Base-by-base conservation (phyloP, 805 yeast genomes). In the Candida sonorensis region DNA sequence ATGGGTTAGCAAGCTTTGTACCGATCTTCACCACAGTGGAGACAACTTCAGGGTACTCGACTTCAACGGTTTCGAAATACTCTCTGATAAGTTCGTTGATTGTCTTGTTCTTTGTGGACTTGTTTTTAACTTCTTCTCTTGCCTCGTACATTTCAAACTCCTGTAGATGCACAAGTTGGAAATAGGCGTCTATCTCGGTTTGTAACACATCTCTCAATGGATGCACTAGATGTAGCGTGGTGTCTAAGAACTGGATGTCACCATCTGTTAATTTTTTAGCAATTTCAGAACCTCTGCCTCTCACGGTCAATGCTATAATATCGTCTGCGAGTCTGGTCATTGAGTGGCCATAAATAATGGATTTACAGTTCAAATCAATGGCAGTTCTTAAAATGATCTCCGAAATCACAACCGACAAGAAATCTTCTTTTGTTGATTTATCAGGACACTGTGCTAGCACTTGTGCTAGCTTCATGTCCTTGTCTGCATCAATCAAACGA, bases 11-110 rank as follows among this genome's bases (percentile, higher is more conserved):
- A 27, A 88, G 58, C 52, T 90, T 87, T 29, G 78, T 78, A 5
- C 92, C 95, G 0, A 95, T 87, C 43, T 84, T 79, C 10, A 87
- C 87, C 14, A 90, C 97, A 0, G 97, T 88, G 0, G 96, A 81
- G 3, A 88, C 87, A 2, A 90, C 83, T 35, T 90, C 84, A 0
- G 95, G 87, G 50, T 87, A 87, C 11, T 77, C 87, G 5, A 67
- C 67, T 48, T 85, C 95, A 16, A 88, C 74, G 21, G 67, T 66
- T 19, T 63, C 67, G 45, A 85, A 85, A 55, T 90, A 90, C 30
- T 76, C 71, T 17, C 75, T 64, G 1, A 87, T 77, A 30, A 90
- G 66, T 48, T 85, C 94, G 46, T 83, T 80, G 13, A 90, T 79
- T 2, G 95, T 82, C 68, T 80, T 82, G 44, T 79, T 77, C 51